Conservation (phyloP, 2,329 filamentous ascomycete genomes). For the Aureobasidium vineae region DNA sequence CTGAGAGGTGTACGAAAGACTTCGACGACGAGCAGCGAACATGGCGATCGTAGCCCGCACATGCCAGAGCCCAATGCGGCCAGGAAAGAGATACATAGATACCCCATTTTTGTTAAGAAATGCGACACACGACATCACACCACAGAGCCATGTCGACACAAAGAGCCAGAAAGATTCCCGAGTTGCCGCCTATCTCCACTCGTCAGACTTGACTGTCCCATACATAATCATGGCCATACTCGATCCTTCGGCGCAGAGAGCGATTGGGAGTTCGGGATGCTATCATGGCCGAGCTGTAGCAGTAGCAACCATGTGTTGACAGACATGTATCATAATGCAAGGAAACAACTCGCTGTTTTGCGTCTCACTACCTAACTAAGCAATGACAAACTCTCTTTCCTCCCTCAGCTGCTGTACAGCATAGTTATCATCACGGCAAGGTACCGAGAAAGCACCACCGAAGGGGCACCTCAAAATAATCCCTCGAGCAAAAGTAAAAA, state of each 20-base stretch:
- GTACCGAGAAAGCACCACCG: not conserved
- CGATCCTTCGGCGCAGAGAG: not conserved
- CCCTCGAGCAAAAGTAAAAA: not conserved
- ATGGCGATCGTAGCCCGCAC: not conserved
- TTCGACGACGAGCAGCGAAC: not conserved
- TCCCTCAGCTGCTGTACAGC: not conserved
- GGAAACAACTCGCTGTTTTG: not conserved
- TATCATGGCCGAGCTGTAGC: too few species aligned
- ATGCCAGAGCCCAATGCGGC: not conserved
- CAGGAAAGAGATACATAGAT: slow-evolving; percentile 13
- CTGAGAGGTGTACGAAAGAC: not conserved
- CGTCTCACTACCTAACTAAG: not conserved
- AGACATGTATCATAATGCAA: not conserved
- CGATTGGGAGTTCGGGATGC: too few species aligned
- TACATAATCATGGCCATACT: too few species aligned
- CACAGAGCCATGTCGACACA: not conserved
- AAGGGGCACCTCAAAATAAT: not conserved
- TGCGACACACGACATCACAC: slow-evolving; percentile 11
- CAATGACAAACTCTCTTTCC: not conserved
- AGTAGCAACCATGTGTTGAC: not conserved
- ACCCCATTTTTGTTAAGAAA: not conserved
- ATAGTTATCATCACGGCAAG: not conserved
- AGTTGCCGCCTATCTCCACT: too few species aligned
- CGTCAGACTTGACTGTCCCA: too few species aligned
- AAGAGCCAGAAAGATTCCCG: not conserved